Base-by-base conservation (phyloP, 2,329 filamentous ascomycete genomes). In the Magnaporthiopsis rhizophila region DNA sequence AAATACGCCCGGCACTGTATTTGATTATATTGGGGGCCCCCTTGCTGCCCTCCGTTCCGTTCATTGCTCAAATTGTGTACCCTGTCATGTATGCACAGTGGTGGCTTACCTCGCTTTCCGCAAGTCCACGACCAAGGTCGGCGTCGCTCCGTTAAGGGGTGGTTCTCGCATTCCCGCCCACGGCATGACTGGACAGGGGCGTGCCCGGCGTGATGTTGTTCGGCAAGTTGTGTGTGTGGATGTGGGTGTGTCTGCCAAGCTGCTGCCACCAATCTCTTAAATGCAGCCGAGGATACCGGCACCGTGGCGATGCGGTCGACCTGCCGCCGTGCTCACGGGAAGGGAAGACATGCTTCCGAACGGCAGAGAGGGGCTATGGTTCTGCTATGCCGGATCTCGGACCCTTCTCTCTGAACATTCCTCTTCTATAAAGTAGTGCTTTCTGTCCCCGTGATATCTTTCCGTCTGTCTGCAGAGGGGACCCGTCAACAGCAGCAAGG, bases 21-120 rank as follows among this genome's bases (percentile, higher is more conserved):
- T 9, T 53, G 45, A 53, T 53, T 53, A 53, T 53, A 53, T 53
- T 53, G 9, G 8, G 15, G 13, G 2, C 6, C 8, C 45, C 7
- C 9, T n/a, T 53, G 45, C 3, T 13, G 9, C 45, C 45, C 9
- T 53, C 45, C 45, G 45, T 53, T 53, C 45, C 45, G 45, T 9
- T 21, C 5, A 24, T 3, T 18, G 15, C 3, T 24, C 45, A 53
- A 65, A 68, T 69, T 62, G 71, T 69, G 69, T 15, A 68, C 69
- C 69, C 69, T 70, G 68, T 70, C 65, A 67, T 66, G 28, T 63
- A 62, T 63, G 66, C 68, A 68, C 68, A 68, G 66, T 64, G 36
- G 12, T 38, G 36, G 36, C 36, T 38, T 38, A 21, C 26, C 45
- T 61, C 15, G 61, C 30, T 36, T 12, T 36, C 12, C 12, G 34